Base-by-base conservation (phyloP, 2,329 filamentous ascomycete species). In the Sporothrix dimorphospora region DNA sequence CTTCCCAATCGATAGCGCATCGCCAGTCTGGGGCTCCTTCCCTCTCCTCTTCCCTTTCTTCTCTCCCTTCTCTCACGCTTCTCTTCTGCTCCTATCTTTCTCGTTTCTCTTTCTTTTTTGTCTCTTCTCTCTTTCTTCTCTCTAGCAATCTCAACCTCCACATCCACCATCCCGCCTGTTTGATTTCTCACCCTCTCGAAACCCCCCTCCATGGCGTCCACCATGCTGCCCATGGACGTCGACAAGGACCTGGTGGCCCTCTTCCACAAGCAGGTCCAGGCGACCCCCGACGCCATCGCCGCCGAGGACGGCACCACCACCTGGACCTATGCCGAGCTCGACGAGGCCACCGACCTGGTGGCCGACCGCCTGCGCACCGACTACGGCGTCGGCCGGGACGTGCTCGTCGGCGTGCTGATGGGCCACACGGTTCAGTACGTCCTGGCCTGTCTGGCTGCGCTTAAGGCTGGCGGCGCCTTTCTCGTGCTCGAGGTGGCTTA, bases 401-500 rank as follows among this genome's bases (percentile, higher is more conserved):
- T 85, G 75, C 85, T 94, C 21, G 92, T 94, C 42, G 92, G 92
- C 70, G 89, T 95, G 55, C 85, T 94, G 69, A 86, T 94, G 78
- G 90, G 89, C 71, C 89, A 92, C 71, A 93, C 91, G 79, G 91
- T 91, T 66, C 87, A 94, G 81, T 94, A 94, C 81, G 91, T 95
- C 73, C 90, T 94, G 80, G 90, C 92, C 19, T 94, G 91, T 78
- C 84, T 95, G 69, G 92, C 92, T 34, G 89, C 91, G n/a, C 86
- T 94, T 51, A 89, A 91, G 73, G 92, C 92, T 1, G 92, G 92
- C 69, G 92, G 92, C 70, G 92, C 92, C 1, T 95, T 94, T 78
- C 84, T 95, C 5, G 92, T 94, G 1, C 87, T 95, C 3, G 92
- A 95, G 81, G 84, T 94, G 66, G 92, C 92, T 3, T 94, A 94